A percentile compares a stretch with the other conserved stretches of the same genome.
These are phyloP conservation scores for Glaciozyma antarctica DNA, from an alignment of 768 basidiomycete genomes.

Conservation along the genomic window DNA sequence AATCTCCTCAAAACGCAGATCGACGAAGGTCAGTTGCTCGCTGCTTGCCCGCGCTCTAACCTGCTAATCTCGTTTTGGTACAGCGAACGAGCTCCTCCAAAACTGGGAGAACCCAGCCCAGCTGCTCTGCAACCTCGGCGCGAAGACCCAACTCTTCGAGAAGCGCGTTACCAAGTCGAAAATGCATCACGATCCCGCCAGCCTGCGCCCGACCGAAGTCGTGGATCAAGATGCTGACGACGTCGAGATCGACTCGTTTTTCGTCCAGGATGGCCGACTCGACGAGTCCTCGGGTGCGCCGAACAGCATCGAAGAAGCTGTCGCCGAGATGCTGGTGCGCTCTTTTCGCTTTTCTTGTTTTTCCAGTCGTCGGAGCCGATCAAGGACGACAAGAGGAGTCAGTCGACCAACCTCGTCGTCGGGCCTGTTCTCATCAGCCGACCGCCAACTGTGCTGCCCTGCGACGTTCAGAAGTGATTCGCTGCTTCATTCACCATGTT, in stretches of 20 bases:
- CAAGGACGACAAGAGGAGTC: not conserved
- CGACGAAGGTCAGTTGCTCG: not conserved
- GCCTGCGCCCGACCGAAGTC: not conserved
- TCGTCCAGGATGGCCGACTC: conserved; percentile 18
- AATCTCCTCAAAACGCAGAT: not conserved
- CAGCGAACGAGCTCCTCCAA: not conserved
- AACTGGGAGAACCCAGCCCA: not conserved
- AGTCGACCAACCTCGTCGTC: not conserved
- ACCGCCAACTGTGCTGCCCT: conserved; percentile 15
- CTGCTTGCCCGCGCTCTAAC: not conserved
- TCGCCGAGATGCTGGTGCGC: conserved; percentile 25
- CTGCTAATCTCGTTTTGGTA: not conserved
- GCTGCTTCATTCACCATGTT: not conserved
- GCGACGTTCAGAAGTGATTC: conserved; percentile 14
- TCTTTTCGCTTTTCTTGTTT: not conserved
- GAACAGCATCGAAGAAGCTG: conserved; percentile 17
- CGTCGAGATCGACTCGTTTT: not conserved
- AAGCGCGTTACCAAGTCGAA: conserved; percentile 16
- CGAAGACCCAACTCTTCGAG: conserved; percentile 6
- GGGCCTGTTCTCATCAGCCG: conserved; percentile 9
- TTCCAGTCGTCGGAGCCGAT: conserved; percentile 13
- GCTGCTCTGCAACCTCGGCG: conserved; percentile 6
- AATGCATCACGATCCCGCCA: conserved; percentile 4
- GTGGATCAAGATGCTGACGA: not conserved
- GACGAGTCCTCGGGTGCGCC: conserved; percentile 12